Percentiles rank a stretch among this genome's conserved stretches.
Conservation (phyloP, 1,139 yeast genomes). For the Diutina neorugosa region DNA sequence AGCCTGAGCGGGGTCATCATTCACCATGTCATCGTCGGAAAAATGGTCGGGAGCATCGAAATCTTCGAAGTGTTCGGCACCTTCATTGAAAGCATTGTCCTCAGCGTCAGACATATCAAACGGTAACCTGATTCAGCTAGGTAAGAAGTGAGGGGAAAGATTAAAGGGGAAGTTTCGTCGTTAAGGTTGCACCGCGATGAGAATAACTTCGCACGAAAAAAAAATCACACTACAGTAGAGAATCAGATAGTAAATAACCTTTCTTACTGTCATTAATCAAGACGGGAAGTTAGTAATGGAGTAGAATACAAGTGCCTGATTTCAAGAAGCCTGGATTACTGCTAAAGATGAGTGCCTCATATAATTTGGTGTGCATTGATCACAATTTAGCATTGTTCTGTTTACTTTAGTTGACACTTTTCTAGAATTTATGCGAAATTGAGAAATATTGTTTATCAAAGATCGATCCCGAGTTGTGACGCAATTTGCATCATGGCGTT, state of each 20-base stretch:
- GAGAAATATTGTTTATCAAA: background rate
- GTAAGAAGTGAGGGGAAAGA: background rate
- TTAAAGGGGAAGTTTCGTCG: background rate
- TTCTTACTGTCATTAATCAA: no score
- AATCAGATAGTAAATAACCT: no score
- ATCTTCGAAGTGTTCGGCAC: constrained; percentile 68
- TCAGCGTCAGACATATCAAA: constrained; percentile 35
- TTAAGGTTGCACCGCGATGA: background rate
- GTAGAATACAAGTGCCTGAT: no score
- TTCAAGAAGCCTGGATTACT: no score
- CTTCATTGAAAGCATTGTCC: constrained; percentile 56
- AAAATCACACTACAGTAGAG: background rate
- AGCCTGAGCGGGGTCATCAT: constrained; percentile 24
- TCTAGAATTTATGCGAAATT: background rate
- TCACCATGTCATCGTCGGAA: constrained; percentile 50
- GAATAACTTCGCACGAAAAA: background rate
- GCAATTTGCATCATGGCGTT: no score
- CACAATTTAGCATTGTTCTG: no score
- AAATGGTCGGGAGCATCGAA: constrained; percentile 68
- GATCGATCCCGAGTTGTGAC: background rate
- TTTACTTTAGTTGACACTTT: no score
- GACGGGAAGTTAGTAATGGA: no score
- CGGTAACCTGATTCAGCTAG: background rate
- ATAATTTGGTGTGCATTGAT: no score
- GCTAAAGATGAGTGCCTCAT: no score